Base-by-base conservation (phyloP, 192 early-diverging fungal genomes). In the Coemansia asiatica region DNA sequence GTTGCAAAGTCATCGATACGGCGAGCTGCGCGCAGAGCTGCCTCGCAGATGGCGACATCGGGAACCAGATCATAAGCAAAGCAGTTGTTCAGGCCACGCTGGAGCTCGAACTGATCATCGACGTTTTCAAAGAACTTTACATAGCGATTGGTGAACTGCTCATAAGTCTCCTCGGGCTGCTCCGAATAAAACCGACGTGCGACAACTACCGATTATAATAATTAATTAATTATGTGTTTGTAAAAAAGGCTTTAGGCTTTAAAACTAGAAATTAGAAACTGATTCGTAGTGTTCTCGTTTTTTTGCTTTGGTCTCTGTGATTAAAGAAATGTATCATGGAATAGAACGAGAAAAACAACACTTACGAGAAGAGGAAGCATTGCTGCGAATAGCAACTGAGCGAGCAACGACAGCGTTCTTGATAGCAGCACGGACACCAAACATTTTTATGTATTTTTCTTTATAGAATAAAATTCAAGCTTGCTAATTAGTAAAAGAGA, bases 81-180 rank as follows among this genome's bases (percentile, higher is more conserved):
- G 80, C 92, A 90, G 82, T 99, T 95, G 88, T 97, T 98, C 75
- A 99, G 85, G 28, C 95, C 95, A 68, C 95, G 89, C 86, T 97
- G 94, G 46, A 99, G 87, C 86, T 99, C 97, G 82, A 96, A 97
- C 69, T 92, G 87, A 84, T 99, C 95, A 56, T 93, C 91, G 57
- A 90, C 90, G 61, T 87, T 86, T 61, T 92, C 89, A 77, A 93
- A 93, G 71, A 92, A 92, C 76, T 87, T 85, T 69, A 90, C 85
- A 66, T 90, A 92, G 60, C 90, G 90, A 67, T 88, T 85, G 35
- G 85, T 89, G 74, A 88, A 90, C 57, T 87, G 85, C 72, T 93
- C 92, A 69, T 86, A 93, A 44, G 88, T 85, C 64, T 91, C 90
- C 53, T 89, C 88, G 33, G 85, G 81, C 80, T 90, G 87, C 35